A percentile compares a stretch with the other conserved stretches of the same genome.
These are phyloP conservation scores for Opeltia flavorubescens DNA, from an alignment of 495 filamentous ascomycete genomes.

Conservation along the genomic window DNA sequence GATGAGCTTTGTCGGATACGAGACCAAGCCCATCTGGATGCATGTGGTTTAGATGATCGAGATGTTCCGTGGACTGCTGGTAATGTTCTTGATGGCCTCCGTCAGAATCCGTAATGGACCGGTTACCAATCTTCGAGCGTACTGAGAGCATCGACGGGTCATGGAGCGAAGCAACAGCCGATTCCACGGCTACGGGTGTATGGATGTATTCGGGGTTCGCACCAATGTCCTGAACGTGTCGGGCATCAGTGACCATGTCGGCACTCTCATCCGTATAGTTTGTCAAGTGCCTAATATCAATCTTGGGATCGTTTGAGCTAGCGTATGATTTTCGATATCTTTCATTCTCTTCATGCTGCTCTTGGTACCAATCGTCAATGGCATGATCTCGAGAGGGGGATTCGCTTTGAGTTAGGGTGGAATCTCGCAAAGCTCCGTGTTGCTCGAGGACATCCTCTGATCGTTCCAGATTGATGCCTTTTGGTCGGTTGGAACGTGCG, in stretches of 20 bases:
- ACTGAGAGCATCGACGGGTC: slow-evolving; percentile 59
- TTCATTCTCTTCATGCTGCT: slow-evolving; percentile 40
- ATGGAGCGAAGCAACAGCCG: slow-evolving; percentile 73
- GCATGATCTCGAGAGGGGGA: slow-evolving; percentile 17
- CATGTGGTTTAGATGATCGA: too few species aligned
- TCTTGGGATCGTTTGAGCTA: slow-evolving; percentile 29
- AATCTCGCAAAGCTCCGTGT: slow-evolving; percentile 22
- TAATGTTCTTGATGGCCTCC: slow-evolving; percentile 15
- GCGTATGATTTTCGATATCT: slow-evolving; percentile 35
- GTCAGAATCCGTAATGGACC: slow-evolving; percentile 12
- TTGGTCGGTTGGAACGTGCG: slow-evolving; percentile 36
- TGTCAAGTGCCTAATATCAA: slow-evolving; percentile 42
- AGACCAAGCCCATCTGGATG: neutral
- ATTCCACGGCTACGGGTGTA: slow-evolving; percentile 60
- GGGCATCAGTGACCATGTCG: slow-evolving; percentile 45
- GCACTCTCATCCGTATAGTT: slow-evolving; percentile 56
- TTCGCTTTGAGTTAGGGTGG: slow-evolving; percentile 17
- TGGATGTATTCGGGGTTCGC: slow-evolving; percentile 65
- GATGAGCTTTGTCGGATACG: neutral
- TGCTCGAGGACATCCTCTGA: slow-evolving; percentile 30
- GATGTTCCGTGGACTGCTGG: slow-evolving; percentile 16
- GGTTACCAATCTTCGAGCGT: slow-evolving; percentile 23
- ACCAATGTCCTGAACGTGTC: slow-evolving; percentile 51
- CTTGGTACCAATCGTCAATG: slow-evolving; percentile 35
- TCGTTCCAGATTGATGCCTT: slow-evolving; percentile 35